phyloP scores from a whole-genome alignment of 129 eudicot species.

The Helichrysum umbraculigerum region DNA sequence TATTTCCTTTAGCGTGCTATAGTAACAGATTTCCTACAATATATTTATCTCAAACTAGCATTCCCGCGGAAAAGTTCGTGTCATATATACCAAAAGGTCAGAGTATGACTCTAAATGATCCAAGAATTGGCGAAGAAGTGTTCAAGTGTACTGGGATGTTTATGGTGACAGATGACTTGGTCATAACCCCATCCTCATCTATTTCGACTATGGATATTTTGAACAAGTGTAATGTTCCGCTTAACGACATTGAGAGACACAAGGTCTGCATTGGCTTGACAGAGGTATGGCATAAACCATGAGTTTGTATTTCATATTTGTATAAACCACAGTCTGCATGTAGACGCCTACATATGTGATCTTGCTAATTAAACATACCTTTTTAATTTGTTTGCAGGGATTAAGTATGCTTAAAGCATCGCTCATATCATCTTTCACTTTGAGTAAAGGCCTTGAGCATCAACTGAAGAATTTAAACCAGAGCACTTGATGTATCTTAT shows the following conservation, averaged over 20 bases:
- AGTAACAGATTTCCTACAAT: no score
- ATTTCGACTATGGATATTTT: conserved; percentile 4
- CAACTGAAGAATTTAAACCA: background rate
- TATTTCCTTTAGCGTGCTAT: background rate
- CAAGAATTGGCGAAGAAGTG: background rate
- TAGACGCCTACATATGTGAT: no score
- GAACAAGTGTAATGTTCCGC: background rate
- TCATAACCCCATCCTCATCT: conserved; percentile 9
- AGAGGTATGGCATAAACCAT: conserved; percentile 14
- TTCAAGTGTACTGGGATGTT: conserved; percentile 10
- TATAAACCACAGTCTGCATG: no score
- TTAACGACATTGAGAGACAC: conserved; percentile 24
- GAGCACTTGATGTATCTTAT: background rate
- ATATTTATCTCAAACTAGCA: no score
- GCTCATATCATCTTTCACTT: background rate
- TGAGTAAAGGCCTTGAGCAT: conserved; percentile 11
- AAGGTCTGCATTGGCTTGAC: background rate
- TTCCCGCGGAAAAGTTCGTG: background rate
- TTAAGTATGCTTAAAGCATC: conserved; percentile 11
- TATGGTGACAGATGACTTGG: conserved; percentile 35
- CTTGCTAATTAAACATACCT: no score
- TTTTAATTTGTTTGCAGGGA: conserved; percentile 9
- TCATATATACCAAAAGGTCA: no score
- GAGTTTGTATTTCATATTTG: no score
- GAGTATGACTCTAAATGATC: background rate